These are phyloP conservation scores for Dimargaris cristalligena DNA, from an alignment of 192 early-diverging fungal species.

Conservation along the genomic window DNA sequence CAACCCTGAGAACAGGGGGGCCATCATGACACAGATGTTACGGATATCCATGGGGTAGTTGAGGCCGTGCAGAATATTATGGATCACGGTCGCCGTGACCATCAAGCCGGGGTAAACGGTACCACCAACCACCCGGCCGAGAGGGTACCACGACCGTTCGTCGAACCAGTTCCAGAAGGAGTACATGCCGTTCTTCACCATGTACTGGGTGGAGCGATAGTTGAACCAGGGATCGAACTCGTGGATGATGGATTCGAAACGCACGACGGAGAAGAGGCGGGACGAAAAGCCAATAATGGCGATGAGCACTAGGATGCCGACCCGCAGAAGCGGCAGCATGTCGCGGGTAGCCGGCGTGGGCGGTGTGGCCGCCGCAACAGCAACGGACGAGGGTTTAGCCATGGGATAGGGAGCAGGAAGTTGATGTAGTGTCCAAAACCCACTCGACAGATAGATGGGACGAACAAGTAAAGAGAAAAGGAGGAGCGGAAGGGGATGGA, in stretches of 20 bases:
- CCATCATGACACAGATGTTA: slow-evolving; percentile 96
- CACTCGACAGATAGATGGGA: no score
- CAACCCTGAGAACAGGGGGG: slow-evolving; percentile 86
- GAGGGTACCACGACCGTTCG: slow-evolving; percentile 93
- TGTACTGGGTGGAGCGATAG: slow-evolving; percentile 83
- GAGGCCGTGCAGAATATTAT: slow-evolving; percentile 83
- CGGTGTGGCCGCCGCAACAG: neutral
- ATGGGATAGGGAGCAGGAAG: neutral
- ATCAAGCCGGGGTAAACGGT: slow-evolving; percentile 99
- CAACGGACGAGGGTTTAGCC: neutral
- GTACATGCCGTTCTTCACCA: slow-evolving; percentile 88
- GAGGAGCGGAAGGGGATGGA: no score
- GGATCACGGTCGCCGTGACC: slow-evolving; percentile 89
- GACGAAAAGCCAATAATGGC: slow-evolving; percentile 71
- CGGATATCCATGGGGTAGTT: slow-evolving; percentile 96
- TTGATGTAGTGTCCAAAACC: no score
- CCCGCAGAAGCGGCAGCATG: slow-evolving; percentile 42
- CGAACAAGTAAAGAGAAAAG: no score
- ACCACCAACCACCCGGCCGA: slow-evolving; percentile 96
- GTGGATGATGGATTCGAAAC: slow-evolving; percentile 98
- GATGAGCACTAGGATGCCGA: slow-evolving; percentile 78
- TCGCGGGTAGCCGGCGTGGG: neutral
- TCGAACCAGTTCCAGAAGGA: slow-evolving; percentile 99
- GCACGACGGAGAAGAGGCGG: slow-evolving; percentile 92
- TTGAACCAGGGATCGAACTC: slow-evolving; percentile 99